phyloP scores from a whole-genome alignment of 2,329 filamentous ascomycete genomes.

The Dissoconium aciculare region DNA sequence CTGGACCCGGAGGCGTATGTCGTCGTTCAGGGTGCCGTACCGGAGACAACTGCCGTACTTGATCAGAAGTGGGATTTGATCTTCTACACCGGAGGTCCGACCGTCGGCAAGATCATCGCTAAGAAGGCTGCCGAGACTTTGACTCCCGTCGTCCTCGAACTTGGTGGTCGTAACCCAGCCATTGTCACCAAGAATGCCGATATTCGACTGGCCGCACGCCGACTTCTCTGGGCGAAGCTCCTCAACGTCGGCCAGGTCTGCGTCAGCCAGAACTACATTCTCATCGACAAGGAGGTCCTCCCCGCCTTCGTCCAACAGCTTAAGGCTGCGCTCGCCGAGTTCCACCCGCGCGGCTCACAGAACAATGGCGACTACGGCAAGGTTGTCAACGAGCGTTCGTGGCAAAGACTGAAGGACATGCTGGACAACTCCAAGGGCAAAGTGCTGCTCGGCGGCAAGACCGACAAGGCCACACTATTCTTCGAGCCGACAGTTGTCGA shows the following conservation, averaged over 20 bases:
- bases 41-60: conserved; percentile 67
- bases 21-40: conserved; percentile 65
- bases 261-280: conserved; percentile 80
- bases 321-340: conserved; percentile 54
- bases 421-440: conserved; percentile 70
- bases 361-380: conserved; percentile 63
- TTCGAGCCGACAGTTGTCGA: conserved; percentile 91
- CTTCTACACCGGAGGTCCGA: conserved; percentile 75
- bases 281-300: conserved; percentile 58
- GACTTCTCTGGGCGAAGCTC: conserved; percentile 79
- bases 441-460: conserved; percentile 72
- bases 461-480: conserved; percentile 65
- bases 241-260: conserved; percentile 84
- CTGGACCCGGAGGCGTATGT: conserved; percentile 66
- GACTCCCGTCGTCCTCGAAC: conserved; percentile 76
- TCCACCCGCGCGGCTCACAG: conserved; percentile 71
- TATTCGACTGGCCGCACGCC: conserved; percentile 61
- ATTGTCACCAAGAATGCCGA: conserved; percentile 78
- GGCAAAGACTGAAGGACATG: conserved; percentile 75
- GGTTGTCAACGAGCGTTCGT: conserved; percentile 69
- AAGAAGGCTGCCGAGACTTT: conserved; percentile 40
- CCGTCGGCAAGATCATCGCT: conserved; percentile 48
- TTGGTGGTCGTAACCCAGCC: conserved; percentile 83
- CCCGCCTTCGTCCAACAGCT: conserved; percentile 54
- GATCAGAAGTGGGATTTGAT: conserved; percentile 96